Evolutionary conservation across 2,329 filamentous ascomycete species (phyloP).

Genomic region (Colletotrichum spaethianum): DNA sequence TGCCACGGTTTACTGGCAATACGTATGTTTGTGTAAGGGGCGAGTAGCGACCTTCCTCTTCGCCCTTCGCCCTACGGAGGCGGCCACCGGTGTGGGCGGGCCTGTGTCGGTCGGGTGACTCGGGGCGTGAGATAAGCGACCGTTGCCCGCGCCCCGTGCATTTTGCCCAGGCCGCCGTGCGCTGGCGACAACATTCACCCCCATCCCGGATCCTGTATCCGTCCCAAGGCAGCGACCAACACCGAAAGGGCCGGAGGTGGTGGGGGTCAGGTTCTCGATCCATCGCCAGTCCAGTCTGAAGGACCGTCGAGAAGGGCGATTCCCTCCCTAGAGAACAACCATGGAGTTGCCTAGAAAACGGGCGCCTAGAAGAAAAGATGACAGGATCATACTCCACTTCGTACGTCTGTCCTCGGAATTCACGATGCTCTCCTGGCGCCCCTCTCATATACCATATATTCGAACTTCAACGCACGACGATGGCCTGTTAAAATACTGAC

Average conservation of each 20-base stretch:
- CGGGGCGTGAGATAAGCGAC: constrained; percentile 36
- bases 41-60: not conserved
- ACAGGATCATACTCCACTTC: constrained; percentile 85
- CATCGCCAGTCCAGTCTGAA: not conserved
- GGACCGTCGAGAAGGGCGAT: not conserved
- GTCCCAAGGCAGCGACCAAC: constrained; percentile 10
- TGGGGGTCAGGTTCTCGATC: constrained; percentile 8
- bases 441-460: constrained; percentile 29
- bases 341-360: constrained; percentile 51
- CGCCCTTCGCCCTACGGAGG: constrained; percentile 8
- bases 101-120: constrained; percentile 35
- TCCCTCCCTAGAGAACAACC: constrained; percentile 33
- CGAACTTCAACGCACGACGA: constrained; percentile 11
- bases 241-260: constrained; percentile 9
- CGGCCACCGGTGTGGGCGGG: constrained; percentile 25
- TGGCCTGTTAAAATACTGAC: constrained; percentile 10
- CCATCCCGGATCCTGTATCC: constrained; percentile 22
- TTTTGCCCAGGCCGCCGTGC: constrained; percentile 15
- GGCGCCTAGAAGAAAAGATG: constrained; percentile 67
- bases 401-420: constrained; percentile 61
- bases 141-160: constrained; percentile 18
- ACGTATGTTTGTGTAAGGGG: not conserved
- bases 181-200: constrained; percentile 5
- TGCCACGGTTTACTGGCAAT: not conserved
- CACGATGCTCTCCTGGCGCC: constrained; percentile 23